A percentile compares a stretch with the other conserved stretches of the same genome.
phyloP scores from a whole-genome alignment of 441 rosid genomes.

The Manihot esculenta region DNA sequence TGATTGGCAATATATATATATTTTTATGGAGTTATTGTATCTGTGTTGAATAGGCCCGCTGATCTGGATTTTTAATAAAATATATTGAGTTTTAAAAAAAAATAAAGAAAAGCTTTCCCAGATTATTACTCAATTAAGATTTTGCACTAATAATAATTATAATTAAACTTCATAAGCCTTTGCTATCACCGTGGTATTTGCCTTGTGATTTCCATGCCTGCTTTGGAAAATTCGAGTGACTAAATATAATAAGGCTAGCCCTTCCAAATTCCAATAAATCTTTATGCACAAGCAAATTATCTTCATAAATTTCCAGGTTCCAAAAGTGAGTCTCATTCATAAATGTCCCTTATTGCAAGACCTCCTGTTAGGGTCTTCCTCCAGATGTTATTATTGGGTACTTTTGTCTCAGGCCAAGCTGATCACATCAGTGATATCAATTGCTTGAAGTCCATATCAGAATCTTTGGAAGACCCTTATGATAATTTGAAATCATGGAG shows the following conservation, averaged over 20 bases:
- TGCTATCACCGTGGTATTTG: no score
- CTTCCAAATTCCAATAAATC: no score
- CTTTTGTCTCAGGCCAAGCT: neutral
- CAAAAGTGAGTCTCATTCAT: neutral
- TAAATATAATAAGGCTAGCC: neutral
- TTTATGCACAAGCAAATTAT: neutral
- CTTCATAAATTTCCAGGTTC: neutral
- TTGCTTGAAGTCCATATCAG: neutral
- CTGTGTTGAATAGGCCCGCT: no score
- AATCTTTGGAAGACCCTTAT: neutral
- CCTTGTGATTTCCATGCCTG: neutral
- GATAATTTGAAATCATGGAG: neutral
- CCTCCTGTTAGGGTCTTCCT: neutral
- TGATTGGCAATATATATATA: no score
- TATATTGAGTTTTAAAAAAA: no score
- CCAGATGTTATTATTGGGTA: neutral
- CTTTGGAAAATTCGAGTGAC: neutral
- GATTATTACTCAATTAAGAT: no score
- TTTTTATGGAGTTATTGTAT: no score
- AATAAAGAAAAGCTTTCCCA: no score
- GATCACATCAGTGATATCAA: no score
- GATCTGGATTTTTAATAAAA: no score
- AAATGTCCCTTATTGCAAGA: neutral
- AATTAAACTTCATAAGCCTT: no score
- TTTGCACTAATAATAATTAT: no score